Evolutionary conservation across 2,329 filamentous ascomycete genomes (phyloP).

Genomic region (Trichoderma afroharzianum): DNA sequence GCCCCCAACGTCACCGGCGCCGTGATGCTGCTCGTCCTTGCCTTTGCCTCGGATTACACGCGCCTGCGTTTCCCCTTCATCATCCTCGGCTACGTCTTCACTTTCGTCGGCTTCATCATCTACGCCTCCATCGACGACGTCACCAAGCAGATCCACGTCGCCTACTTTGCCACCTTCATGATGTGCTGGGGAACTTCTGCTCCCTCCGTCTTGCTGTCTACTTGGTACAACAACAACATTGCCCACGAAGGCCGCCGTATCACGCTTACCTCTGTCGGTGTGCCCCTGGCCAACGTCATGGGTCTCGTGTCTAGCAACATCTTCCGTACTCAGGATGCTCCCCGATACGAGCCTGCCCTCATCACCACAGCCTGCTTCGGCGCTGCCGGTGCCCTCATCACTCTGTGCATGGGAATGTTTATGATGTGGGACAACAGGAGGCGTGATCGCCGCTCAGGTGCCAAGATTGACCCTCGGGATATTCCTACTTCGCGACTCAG

Average conservation of each 20-base stretch:
- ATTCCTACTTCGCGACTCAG: constrained; percentile 48
- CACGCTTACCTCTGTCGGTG: constrained; percentile 66
- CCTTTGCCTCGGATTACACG: constrained; percentile 64
- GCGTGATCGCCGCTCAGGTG: constrained; percentile 50
- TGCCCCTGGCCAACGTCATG: constrained; percentile 75
- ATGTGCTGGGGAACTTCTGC: constrained; percentile 79
- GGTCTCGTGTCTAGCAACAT: constrained; percentile 67
- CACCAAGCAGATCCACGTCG: constrained; percentile 56
- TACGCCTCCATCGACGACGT: constrained; percentile 68
- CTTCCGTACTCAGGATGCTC: constrained; percentile 60
- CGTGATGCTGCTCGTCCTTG: constrained; percentile 66
- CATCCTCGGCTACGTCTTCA: constrained; percentile 67
- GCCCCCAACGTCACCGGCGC: constrained; percentile 75
- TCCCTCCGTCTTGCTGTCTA: constrained; percentile 65
- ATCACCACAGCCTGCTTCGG: constrained; percentile 65
- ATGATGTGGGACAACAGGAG: constrained; percentile 57
- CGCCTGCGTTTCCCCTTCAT: constrained; percentile 72
- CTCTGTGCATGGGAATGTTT: constrained; percentile 52
- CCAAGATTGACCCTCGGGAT: constrained; percentile 42
- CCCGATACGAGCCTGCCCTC: constrained; percentile 63
- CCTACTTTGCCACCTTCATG: constrained; percentile 76
- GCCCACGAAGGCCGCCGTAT: constrained; percentile 71
- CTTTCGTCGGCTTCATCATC: constrained; percentile 74
- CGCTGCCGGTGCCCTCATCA: constrained; percentile 53
- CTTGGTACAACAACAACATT: constrained; percentile 76